A percentile compares a stretch with the other conserved stretches of the same genome.
Evolutionary conservation across 2,329 filamentous ascomycete species (phyloP).

Genomic region (Trichoderma endophyticum): DNA sequence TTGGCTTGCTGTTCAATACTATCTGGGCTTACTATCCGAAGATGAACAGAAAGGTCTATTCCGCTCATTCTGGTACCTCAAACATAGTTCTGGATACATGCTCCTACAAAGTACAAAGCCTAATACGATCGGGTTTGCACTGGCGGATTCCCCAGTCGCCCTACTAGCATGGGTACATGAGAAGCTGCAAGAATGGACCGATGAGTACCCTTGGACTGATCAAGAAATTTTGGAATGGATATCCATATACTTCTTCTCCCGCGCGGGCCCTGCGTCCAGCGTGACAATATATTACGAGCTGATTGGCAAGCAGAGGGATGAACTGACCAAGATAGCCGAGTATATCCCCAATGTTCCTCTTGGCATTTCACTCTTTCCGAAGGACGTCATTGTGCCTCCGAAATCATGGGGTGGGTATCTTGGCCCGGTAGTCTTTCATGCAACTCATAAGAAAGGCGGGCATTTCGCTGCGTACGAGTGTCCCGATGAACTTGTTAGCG

Average conservation of each 20-base stretch:
- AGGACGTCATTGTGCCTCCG: slow-evolving; percentile 54
- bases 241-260: slow-evolving; percentile 68
- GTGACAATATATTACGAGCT: slow-evolving; percentile 71
- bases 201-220: slow-evolving; percentile 68
- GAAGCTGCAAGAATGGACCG: slow-evolving; percentile 75
- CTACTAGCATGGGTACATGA: slow-evolving; percentile 78
- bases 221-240: slow-evolving; percentile 76
- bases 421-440: slow-evolving; percentile 58
- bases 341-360: slow-evolving; percentile 39
- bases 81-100: slow-evolving; percentile 45
- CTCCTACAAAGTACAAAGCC: slow-evolving; percentile 59
- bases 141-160: slow-evolving; percentile 67
- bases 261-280: slow-evolving; percentile 65
- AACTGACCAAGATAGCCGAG: slow-evolving; percentile 14
- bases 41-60: slow-evolving; percentile 41
- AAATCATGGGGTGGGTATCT: slow-evolving; percentile 56
- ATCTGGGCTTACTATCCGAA: slow-evolving; percentile 49
- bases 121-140: slow-evolving; percentile 66
- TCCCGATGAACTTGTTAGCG: slow-evolving; percentile 50
- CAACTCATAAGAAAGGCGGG: slow-evolving; percentile 48
- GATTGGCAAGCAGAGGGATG: slow-evolving; percentile 37
- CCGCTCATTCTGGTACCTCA: slow-evolving; percentile 55
- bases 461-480: slow-evolving; percentile 62
- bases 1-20: slow-evolving; percentile 51
- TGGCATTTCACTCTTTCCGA: slow-evolving; percentile 55